These are phyloP conservation scores for Zymoseptoria crescenta DNA, from an alignment of 2,329 filamentous ascomycete species.

Conservation along the genomic window DNA sequence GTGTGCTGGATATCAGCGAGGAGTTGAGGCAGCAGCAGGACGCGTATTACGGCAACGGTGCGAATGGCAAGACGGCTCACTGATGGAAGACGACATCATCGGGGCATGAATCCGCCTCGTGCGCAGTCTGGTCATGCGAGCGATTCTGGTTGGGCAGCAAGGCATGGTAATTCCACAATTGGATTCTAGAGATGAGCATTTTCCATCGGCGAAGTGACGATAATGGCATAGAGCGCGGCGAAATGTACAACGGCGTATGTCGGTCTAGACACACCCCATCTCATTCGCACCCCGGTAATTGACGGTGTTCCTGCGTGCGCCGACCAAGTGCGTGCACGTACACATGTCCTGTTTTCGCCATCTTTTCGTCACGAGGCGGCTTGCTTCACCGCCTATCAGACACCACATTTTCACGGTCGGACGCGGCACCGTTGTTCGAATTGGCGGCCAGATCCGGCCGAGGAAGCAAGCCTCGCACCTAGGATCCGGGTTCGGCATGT, in stretches of 20 bases:
- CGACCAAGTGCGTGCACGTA: background rate
- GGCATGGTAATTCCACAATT: background rate
- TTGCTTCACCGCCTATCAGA: background rate
- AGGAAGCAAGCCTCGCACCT: background rate
- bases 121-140: background rate
- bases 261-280: background rate
- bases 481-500: background rate
- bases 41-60: slow-evolving; percentile 28
- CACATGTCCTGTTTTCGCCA: background rate
- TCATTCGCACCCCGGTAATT: background rate
- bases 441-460: background rate
- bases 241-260: background rate
- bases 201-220: background rate
- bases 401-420: too few species aligned
- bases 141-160: background rate
- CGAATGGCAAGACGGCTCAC: slow-evolving; percentile 1
- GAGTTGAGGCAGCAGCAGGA: slow-evolving; percentile 27
- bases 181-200: background rate
- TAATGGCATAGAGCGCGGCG: background rate
- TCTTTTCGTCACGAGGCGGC: background rate
- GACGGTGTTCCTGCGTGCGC: background rate
- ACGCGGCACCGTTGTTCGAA: background rate
- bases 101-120: background rate
- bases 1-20: slow-evolving; percentile 17
- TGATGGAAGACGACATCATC: background rate